Base-by-base conservation (phyloP, 441 rosid genomes). In the Populus trichocarpa region DNA sequence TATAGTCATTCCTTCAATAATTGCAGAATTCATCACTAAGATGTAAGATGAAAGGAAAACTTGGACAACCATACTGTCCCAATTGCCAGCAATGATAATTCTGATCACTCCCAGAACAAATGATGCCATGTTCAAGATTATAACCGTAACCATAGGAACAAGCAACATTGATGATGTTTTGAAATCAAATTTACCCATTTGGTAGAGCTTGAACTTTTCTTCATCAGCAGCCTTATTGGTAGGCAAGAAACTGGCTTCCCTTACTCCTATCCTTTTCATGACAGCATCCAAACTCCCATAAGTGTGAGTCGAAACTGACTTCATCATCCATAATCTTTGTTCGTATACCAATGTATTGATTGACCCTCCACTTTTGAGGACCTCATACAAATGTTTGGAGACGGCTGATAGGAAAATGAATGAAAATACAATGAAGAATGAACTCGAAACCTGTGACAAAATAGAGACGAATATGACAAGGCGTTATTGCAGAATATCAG, bases 251-350 rank as follows among this genome's bases (percentile, higher is more conserved):
- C 75, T 83, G 8, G 87, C 84, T 75, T 81, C 78, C 28, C 71
- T 80, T 38, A 85, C 2, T 4, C 87, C 84, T n/a, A 85, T 67
- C 66, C 65, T 76, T 4, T 78, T 73, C 78, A 78, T 42, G 13
- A 85, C 14, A 3, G 78, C 88, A 30, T 88, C 78, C 42, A 86
- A 69, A 61, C 69, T 78, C 53, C 87, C 88, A 22, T 82, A 85
- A 2, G 77, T 35, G 2, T 40, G 33, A 10, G 63, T 8, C 1
- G 86, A 82, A 1, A 84, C 78, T 1, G 86, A 33, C 42, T 73
- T 85, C 12, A 88, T 85, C 86, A 86, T 86, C 90, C 89, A 88
- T 32, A 77, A 70, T 14, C 89, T 75, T 23, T 71, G 69, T 61
- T 88, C 90, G 32, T 86, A 78, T 25, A 33, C 72, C 83, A 80